Base-by-base conservation (phyloP, 352 stramenopile species). In the Globisporangium cystogenes region DNA sequence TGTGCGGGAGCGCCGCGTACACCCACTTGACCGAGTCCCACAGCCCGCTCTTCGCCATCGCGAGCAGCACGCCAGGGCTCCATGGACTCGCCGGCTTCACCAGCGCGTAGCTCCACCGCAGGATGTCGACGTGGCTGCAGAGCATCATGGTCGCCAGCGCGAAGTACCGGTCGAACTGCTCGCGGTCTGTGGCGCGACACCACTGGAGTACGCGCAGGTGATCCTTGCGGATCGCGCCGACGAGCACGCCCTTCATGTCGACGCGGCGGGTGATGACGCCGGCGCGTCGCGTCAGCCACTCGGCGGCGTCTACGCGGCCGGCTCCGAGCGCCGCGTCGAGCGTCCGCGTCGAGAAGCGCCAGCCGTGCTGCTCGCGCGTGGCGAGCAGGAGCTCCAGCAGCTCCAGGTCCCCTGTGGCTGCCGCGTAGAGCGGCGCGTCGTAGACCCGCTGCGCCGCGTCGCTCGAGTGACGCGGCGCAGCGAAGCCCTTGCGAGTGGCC, bases 21-120 rank as follows among this genome's bases (percentile, higher is more conserved):
- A 42, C 36, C 36, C 36, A 42, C 36, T 42, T 42, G 36, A 42
- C 36, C 36, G 36, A 42, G 36, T 42, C 36, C 36, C 36, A 42
- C 15, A 42, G 15, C 15, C 36, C 36, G 4, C n/a, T 42, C 36
- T 21, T 42, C 15, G 36, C 36, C 36, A 42, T 42, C 36, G 15
- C 15, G 14, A 42, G 36, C 14, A 42, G 36, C 36, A 42, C 36
- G 36, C n/a, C 36, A 15, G 36, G 36, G 36, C 36, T 42, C 36
- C 36, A 42, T 8, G 36, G 36, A 42, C 36, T 42, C 14, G 36
- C 14, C 1, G 36, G 36, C 36, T n/a, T n/a, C n/a, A 15, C 15
- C 15, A 42, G 36, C n/a, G 36, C 36, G 36, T 42, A 42, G 36
- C 36, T 42, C 36, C 36, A 42, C 36, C 14, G 36, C 7, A 42